phyloP scores from a whole-genome alignment of 306 rosid genomes.

The Hippophae gyantsensis region DNA sequence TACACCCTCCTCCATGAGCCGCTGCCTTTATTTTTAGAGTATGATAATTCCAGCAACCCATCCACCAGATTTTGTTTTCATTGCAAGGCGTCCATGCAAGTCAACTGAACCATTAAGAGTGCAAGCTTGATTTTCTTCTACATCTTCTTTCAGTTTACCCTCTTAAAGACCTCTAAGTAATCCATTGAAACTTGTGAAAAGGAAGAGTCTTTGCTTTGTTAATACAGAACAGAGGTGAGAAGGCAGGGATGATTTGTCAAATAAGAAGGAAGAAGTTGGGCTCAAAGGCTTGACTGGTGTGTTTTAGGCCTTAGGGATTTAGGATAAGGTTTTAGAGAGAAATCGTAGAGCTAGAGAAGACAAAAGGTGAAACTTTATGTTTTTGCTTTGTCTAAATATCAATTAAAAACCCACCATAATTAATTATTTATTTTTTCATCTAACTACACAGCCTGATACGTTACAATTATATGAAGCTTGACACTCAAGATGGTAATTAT shows the following conservation, averaged over 20 bases:
- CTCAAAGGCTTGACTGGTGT: background rate
- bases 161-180: slow-evolving; percentile 35
- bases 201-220: background rate
- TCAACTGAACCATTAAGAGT: slow-evolving; percentile 87
- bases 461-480: too few relatives aligned
- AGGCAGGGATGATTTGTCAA: slow-evolving; percentile 15
- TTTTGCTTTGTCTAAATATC: too few relatives aligned
- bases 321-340: too few relatives aligned
- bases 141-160: slow-evolving; percentile 47
- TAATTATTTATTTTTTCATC: too few relatives aligned
- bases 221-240: slow-evolving; percentile 20
- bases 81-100: slow-evolving; percentile 73
- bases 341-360: too few relatives aligned
- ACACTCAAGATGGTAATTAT: too few relatives aligned
- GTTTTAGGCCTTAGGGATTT: too few relatives aligned
- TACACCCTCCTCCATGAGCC: too few relatives aligned
- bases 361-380: too few relatives aligned
- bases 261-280: slow-evolving; percentile 22
- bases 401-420: too few relatives aligned
- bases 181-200: slow-evolving; percentile 41
- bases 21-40: slow-evolving; percentile 15
- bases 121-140: slow-evolving; percentile 28
- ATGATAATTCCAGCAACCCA: slow-evolving; percentile 87
- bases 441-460: too few relatives aligned
- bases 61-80: slow-evolving; percentile 67